Conservation (phyloP, 768 basidiomycete genomes). For the Thelephora ganbajun region DNA sequence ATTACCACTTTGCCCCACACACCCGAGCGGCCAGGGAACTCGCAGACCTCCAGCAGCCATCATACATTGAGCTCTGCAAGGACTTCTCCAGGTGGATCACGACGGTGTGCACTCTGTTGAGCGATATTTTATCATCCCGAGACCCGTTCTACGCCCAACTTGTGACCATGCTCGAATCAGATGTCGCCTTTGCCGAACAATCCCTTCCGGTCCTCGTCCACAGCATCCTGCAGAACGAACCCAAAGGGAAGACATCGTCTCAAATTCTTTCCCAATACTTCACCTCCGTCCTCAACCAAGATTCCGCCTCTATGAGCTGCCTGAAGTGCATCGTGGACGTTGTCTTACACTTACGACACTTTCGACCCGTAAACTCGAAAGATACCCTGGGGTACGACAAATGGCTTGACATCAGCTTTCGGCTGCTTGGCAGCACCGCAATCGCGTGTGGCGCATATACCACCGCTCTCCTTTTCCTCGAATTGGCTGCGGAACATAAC, state of each 20-base stretch:
- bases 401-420: slow-evolving; percentile 74
- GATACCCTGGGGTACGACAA: slow-evolving; percentile 45
- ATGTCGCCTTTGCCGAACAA: slow-evolving; percentile 45
- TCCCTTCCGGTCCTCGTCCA: slow-evolving; percentile 69
- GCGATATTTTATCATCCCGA: slow-evolving; percentile 36
- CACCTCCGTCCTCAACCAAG: slow-evolving; percentile 31
- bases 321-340: slow-evolving; percentile 54
- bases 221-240: slow-evolving; percentile 32
- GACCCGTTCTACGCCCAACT: slow-evolving; percentile 63
- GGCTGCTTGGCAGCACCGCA: slow-evolving; percentile 58
- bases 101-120: slow-evolving; percentile 39
- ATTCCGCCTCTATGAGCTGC: slow-evolving; percentile 25
- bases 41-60: slow-evolving; percentile 18
- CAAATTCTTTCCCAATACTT: slow-evolving; percentile 39
- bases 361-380: slow-evolving; percentile 23
- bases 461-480: slow-evolving; percentile 81
- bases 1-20: slow-evolving; percentile 8
- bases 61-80: slow-evolving; percentile 23
- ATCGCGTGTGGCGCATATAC: slow-evolving; percentile 75
- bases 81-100: slow-evolving; percentile 56
- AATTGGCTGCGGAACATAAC: slow-evolving; percentile 50
- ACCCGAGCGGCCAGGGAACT: slow-evolving; percentile 22
- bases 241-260: slow-evolving; percentile 9
- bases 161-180: slow-evolving; percentile 36
- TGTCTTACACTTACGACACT: slow-evolving; percentile 70